Base-by-base conservation (phyloP, 768 basidiomycete species). In the Suillus subluteus region DNA sequence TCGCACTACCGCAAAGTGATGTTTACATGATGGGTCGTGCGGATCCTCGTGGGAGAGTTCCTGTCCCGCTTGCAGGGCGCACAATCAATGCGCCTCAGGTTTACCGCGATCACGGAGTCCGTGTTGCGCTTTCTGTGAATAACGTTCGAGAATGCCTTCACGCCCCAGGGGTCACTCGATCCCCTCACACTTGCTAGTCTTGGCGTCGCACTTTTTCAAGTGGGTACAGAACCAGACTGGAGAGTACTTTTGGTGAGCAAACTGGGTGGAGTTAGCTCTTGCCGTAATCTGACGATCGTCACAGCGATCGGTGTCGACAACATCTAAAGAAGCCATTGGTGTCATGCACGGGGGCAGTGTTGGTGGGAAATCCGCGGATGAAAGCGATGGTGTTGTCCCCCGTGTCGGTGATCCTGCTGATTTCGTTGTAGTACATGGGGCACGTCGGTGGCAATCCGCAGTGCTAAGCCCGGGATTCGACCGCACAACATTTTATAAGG, bases 121-220 rank as follows among this genome's bases (percentile, higher is more conserved):
- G 81, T 55, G 76, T 86, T 63, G 86, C 86, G 63, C 82, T 88
- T 82, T 80, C 84, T 64, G 85, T 89, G 44, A 88, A 89, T 75
- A 89, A 89, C 71, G 82, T 89, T 70, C n/a, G 84, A 84, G 68
- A 91, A 90, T 69, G 85, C 87, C 38, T 91, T 89, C 74, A 90
- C 86, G 43, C 90, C 89, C 48, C 89, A 90, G 77, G 89, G 89
- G 62, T 83, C 82, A 35, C 72, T 86, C 54, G 88, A 89, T 77
- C 88, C 88, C 11, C 76, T 91, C n/a, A 79, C 82, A 6, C 75
- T 90, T 63, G 84, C 87, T 61, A 81, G 85, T 43, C 82, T 90
- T 55, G 87, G 85, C 23, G 84, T 87, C 13, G 85, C 82, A 3
- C 68, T 89, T 38, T 90, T 88, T 71, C 89, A 89, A 72, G 80